Evolutionary conservation across 2,329 filamentous ascomycete species (phyloP).

Genomic region (Botrytis deweyae): DNA sequence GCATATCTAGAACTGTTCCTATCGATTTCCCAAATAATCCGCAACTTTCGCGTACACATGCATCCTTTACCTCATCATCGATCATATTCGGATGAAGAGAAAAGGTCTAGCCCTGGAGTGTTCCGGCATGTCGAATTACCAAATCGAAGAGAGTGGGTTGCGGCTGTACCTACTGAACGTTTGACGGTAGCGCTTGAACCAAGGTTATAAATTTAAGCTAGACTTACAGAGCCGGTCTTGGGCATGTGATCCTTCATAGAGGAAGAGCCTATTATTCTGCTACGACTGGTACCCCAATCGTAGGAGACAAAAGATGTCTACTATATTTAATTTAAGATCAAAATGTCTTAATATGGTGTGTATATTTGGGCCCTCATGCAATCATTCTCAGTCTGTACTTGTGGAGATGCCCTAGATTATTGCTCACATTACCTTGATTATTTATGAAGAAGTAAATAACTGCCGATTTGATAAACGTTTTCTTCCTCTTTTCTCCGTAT

Average conservation of each 20-base stretch:
- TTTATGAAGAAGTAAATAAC: no score
- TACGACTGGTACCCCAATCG: not conserved
- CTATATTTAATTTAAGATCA: not conserved
- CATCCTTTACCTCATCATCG: not conserved
- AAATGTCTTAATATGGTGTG: not conserved
- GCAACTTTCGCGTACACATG: not conserved
- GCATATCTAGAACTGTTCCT: not conserved
- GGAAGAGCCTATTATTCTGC: not conserved
- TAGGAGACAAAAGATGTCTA: not conserved
- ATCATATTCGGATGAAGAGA: not conserved
- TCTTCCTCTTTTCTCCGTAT: no score
- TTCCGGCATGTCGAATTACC: not conserved
- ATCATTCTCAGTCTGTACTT: not conserved
- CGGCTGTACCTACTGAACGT: not conserved
- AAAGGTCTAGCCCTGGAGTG: not conserved
- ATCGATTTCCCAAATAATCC: not conserved
- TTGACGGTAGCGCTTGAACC: not conserved
- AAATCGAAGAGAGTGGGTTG: not conserved
- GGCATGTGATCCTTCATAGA: not conserved
- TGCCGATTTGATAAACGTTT: no score
- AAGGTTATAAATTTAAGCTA: not conserved
- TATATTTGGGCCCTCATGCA: not conserved
- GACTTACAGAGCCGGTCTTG: not conserved
- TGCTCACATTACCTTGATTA: no score
- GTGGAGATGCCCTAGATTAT: not conserved